Base-by-base conservation (phyloP, 805 yeast species). In the Candida insectorum region DNA sequence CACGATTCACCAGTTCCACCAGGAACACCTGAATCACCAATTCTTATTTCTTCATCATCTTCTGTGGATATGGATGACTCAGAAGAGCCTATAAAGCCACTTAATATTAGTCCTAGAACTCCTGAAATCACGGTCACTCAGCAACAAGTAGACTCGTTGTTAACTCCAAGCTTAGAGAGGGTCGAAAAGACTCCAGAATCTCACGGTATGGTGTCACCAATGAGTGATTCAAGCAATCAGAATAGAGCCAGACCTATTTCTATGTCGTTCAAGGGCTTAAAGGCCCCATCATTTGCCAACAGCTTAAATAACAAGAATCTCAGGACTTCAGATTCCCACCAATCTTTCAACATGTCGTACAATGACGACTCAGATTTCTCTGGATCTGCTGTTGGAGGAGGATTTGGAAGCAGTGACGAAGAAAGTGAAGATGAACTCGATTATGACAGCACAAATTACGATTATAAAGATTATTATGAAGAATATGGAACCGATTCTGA, bases 211-310 rank as follows among this genome's bases (percentile, higher is more conserved):
- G 21, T 25, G 19, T 30, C 41, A 6, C 40, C 39, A 6, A 16
- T 32, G 17, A 31, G 22, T 7, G 16, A 25, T 24, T 35, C 24
- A 13, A 33, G 26, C 9, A 28, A 31, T 24, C 6, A 13, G 9
- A 13, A 13, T 13, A 7, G 41, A 19, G 54, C 48, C 21, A 44
- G 72, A 22, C 73, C 76, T 14, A 56, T 69, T 8, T 69, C 71
- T 5, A 61, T 70, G 70, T 79, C 85, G 2, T 79, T 78, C 56
- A 71, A 71, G 40, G 88, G 88, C 0, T 52, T 81, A 34, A 69
- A 61, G 34, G 84, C 79, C 0, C 81, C 86, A 2, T 61, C 75
- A 2, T 72, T 78, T 41, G 70, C 70, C 14, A 55, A 61, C n/a
- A 49, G 50, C 20, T 40, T 57, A 8, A 41, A 51, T 3, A 48